Evolutionary conservation across 169 alveolate species (phyloP), one percentile per base, ranked within the genome.

Genomic region (Cyclospora cayetanensis): DNA sequence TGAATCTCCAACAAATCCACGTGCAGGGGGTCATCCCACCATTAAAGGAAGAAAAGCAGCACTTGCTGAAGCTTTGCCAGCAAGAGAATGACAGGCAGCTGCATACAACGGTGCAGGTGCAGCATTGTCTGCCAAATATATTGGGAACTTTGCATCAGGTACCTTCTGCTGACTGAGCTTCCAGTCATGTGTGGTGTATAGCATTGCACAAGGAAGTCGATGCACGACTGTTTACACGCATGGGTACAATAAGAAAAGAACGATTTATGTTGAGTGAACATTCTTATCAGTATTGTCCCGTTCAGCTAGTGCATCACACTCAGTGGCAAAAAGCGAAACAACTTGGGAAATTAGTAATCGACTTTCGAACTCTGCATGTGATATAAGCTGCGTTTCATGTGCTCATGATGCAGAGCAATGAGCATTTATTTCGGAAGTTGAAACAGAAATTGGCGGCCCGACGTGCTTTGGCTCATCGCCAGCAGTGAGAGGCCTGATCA

Each of bases 71-170:
- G 55, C 52, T 34, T 70, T 27, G 4, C 29, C 53, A 50, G 74
- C 55, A 29, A 39, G 25, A 25, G 39, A 27, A 20, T 11, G 31
- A 60, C 20, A 35, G 0, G 31, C 20, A 29, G n/a, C 25, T 22
- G 74, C 74, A 60, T 20, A 4, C 20, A 60, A 15, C 5, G 74
- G 31, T 11, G 25, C 37, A 60, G 31, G 74, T 3, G 25, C 11
- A 25, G 15, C 37, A 27, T 4, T 22, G 18, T 11, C 74, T 35
- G 37, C 18, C 74, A 12, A 22, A 20, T 4, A 20, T 35, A 60
- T 53, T 70, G 31, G 55, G 83, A 70, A 11, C 41, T n/a, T 53
- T 70, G 9, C 53, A 70, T 77, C 87, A 27, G 87, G 87, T 77
- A 55, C 35, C 31, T 77, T 9, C 18, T 66, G 34, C 4, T 18